A percentile compares a stretch with the other conserved stretches of the same genome.
Conservation (phyloP, 73 alveolate species). For the Stentor roeselii region DNA sequence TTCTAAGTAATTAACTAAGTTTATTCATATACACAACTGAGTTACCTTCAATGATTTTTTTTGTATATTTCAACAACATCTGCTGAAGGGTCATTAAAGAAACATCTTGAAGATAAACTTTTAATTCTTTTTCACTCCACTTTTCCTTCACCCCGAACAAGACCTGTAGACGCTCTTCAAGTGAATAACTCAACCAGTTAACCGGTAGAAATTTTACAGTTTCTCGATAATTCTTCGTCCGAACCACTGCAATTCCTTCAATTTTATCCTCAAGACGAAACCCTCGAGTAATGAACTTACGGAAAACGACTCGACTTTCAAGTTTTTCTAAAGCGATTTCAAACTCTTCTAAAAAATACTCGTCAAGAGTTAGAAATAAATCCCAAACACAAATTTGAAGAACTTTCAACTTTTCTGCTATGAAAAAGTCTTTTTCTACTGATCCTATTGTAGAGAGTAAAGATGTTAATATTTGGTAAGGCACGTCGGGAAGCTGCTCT, state of each 20-base stretch:
- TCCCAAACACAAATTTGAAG: background rate
- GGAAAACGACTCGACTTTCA: background rate
- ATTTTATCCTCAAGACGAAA: background rate
- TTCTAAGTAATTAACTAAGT: background rate
- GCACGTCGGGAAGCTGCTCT: background rate
- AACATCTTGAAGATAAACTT: conserved; percentile 5
- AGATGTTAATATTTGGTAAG: conserved; percentile 3
- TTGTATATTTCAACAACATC: conserved; percentile 4
- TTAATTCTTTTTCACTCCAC: conserved; percentile 18
- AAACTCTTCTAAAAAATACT: background rate
- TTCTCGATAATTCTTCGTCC: background rate
- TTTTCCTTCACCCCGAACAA: background rate
- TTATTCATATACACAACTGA: background rate
- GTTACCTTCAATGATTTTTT: background rate
- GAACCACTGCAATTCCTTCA: background rate
- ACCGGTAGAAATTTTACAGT: background rate
- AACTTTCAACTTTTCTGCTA: background rate
- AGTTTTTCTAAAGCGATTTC: background rate
- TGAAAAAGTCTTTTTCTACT: background rate
- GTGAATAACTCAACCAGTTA: background rate
- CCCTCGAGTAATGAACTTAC: background rate
- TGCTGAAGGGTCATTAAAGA: background rate
- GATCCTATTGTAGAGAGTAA: background rate
- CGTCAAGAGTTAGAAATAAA: background rate
- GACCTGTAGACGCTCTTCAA: background rate